These are phyloP conservation scores for Flaveria sonorensis DNA, from an alignment of 129 eudicot genomes.

Conservation along the genomic window DNA sequence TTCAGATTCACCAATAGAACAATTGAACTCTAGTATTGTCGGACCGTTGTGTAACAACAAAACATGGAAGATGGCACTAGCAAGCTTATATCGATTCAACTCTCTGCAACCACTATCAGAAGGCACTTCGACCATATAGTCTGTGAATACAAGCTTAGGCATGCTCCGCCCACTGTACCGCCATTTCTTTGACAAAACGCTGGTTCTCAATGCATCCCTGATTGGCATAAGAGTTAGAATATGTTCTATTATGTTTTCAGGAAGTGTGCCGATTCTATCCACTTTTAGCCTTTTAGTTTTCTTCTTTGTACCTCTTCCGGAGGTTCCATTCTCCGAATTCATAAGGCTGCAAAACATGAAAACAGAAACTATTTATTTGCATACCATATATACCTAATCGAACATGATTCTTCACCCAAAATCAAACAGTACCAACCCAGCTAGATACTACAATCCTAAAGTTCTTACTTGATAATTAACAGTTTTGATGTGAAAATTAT, in stretches of 20 bases:
- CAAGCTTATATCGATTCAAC: slow-evolving; percentile 6
- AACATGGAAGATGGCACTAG: slow-evolving; percentile 21
- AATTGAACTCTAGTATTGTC: background rate
- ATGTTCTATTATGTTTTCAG: background rate
- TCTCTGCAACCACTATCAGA: background rate
- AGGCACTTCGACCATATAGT: background rate
- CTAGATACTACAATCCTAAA: background rate
- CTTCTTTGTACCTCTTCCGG: background rate
- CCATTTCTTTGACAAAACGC: slow-evolving; percentile 36
- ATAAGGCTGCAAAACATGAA: background rate
- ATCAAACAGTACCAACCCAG: background rate
- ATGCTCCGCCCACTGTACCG: slow-evolving; percentile 23
- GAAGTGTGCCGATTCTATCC: slow-evolving; percentile 27
- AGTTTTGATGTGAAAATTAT: too few species aligned
- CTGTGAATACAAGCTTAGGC: slow-evolving; percentile 19
- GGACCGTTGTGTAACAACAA: slow-evolving; percentile 23
- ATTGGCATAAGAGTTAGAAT: slow-evolving; percentile 26
- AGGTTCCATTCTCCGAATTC: background rate
- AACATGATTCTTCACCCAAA: background rate
- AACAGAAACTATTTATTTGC: background rate
- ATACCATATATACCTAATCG: background rate
- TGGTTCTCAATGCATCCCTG: slow-evolving; percentile 37
- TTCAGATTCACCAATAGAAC: background rate
- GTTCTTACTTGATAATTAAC: background rate
- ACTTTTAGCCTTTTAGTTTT: background rate